Evolutionary conservation across 2,329 filamentous ascomycete genomes (phyloP).

Genomic region (Fusarium marasasianum): DNA sequence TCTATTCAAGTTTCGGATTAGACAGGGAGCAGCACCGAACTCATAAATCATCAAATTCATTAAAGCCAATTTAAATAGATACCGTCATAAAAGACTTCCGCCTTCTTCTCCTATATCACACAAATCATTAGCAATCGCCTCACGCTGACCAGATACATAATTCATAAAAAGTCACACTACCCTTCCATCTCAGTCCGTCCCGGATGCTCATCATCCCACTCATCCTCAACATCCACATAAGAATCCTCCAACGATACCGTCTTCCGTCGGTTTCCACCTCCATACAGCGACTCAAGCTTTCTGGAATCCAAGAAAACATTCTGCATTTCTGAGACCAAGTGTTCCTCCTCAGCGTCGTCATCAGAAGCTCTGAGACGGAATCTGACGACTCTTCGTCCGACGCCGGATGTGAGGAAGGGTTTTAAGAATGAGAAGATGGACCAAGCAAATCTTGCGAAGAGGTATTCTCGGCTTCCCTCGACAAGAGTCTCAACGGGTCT

Average conservation of each 20-base stretch:
- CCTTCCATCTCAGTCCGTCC: slow-evolving; percentile 32
- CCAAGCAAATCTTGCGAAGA: slow-evolving; percentile 28
- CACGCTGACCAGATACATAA: neutral
- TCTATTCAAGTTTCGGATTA: too few relatives aligned
- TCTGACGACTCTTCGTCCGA: slow-evolving; percentile 11
- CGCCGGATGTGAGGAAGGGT: slow-evolving; percentile 25
- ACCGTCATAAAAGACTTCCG: neutral
- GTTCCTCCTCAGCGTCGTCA: slow-evolving; percentile 16
- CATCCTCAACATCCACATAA: slow-evolving; percentile 33
- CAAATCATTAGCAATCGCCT: neutral
- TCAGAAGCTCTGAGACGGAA: slow-evolving; percentile 10
- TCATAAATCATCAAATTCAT: neutral
- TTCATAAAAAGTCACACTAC: neutral
- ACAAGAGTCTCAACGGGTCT: slow-evolving; percentile 4
- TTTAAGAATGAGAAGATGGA: slow-evolving; percentile 19
- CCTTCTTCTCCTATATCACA: neutral
- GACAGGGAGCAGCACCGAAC: rapidly evolving
- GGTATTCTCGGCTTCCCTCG: slow-evolving; percentile 20
- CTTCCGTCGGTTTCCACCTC: slow-evolving; percentile 1
- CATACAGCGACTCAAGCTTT: slow-evolving; percentile 20
- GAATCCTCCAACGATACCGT: slow-evolving; percentile 8
- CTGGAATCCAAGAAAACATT: slow-evolving; percentile 24
- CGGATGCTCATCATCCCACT: slow-evolving; percentile 27
- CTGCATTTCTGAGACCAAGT: slow-evolving; percentile 20
- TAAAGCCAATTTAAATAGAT: neutral